Evolutionary conservation across 2,329 filamentous ascomycete genomes (phyloP), one percentile per base, ranked within the genome.

Genomic region (Penicillium oxalicum): DNA sequence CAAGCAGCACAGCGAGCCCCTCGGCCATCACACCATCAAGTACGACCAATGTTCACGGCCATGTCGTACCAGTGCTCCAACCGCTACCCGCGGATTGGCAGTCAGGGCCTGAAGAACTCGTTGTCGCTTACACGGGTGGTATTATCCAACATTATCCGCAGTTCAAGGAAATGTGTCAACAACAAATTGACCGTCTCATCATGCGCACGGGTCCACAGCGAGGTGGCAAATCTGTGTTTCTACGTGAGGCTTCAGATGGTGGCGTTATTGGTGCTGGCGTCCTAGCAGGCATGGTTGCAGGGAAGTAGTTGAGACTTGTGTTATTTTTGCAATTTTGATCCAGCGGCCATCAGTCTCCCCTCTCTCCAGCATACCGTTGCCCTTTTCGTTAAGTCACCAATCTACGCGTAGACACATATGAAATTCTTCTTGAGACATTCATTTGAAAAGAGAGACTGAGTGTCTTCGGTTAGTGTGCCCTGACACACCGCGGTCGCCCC

Each of bases 121-220:
- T 88, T 1, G 84, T 91, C 24, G 87, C 87, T 1, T 91, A 88
- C 62, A 89, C 87, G 0, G 87, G 87, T 29, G 85, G 86, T 5
- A 89, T 87, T 61, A 91, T 91, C 50, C 80, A 83, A n/a, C 82
- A 87, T 60, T 89, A 89, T 60, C 86, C 87, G 41, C 78, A 86
- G 57, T 90, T 88, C 67, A 73, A 87, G 37, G 69, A 73, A 39
- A 84, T 86, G 58, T 88, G 84, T 55, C 86, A 90, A 65, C 61
- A 69, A 11, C 86, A 86, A 61, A 75, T 91, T 43, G 82, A 88
- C 51, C 67, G 70, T 4, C 64, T 79, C 11, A 72, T 78, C 18
- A 72, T 73, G 69, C 62, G 69, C 32, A 71, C 69, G 18, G 69
- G 70, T 18, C 70, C 69, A 11, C 70, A 72, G 33, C 68, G 72